Conservation (phyloP, 1,284 basidiomycete genomes). For the Sanguinoderma infundibulare region DNA sequence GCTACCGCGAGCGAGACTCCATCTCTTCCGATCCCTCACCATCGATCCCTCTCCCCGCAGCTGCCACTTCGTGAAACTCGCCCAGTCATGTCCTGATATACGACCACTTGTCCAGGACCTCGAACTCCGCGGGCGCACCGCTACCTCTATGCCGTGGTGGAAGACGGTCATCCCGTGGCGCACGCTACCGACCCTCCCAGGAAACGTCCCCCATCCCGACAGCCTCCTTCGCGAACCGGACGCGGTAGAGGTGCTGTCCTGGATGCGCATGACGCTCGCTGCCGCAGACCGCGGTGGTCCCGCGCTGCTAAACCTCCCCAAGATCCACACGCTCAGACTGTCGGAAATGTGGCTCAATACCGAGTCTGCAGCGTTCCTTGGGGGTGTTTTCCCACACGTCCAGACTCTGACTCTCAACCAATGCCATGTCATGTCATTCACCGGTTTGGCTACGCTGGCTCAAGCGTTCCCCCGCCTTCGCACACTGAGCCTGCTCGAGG, state of each 20-base stretch:
- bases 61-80: constrained; percentile 22
- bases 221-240: constrained; percentile 16
- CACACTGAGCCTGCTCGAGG: constrained; percentile 16
- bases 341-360: constrained; percentile 17
- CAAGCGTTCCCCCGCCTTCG: constrained; percentile 17
- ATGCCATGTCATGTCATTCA: constrained; percentile 28
- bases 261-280: constrained; percentile 14
- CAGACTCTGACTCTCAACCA: constrained; percentile 21
- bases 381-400: constrained; percentile 8
- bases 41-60: constrained; percentile 24
- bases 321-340: not conserved
- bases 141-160: constrained; percentile 15
- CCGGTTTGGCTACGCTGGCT: constrained; percentile 23
- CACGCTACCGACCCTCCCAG: not conserved
- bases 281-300: not conserved
- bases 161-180: constrained; percentile 25
- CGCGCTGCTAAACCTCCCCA: not conserved
- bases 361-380: constrained; percentile 1
- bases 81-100: constrained; percentile 18
- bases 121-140: constrained; percentile 22
- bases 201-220: not conserved
- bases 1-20: constrained; percentile 38
- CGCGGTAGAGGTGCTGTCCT: constrained; percentile 3
- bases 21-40: constrained; percentile 33
- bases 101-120: constrained; percentile 23